phyloP scores from a whole-genome alignment of 2,329 filamentous ascomycete species.

The Capronia epimyces region DNA sequence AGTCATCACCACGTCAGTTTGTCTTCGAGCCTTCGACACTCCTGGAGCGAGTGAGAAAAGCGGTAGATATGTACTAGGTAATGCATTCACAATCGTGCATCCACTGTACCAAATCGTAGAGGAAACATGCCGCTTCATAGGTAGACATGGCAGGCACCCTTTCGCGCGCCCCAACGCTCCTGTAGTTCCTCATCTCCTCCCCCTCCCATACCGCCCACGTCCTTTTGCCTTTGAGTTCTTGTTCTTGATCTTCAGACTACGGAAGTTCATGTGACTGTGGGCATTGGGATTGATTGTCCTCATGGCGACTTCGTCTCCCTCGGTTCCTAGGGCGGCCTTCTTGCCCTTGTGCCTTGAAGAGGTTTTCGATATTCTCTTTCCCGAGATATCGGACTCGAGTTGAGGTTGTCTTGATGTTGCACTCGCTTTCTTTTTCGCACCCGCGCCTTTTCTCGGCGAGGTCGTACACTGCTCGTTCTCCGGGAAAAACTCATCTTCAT shows the following conservation, averaged over 20 bases:
- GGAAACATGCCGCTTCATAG: no score
- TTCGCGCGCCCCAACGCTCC: no score
- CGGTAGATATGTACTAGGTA: no score
- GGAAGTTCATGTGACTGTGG: conserved; percentile 43
- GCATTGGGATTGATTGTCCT: conserved; percentile 39
- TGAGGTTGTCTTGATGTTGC: background rate
- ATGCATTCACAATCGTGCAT: no score
- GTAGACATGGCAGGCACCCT: no score
- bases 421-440: background rate
- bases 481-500: background rate
- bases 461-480: background rate
- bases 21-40: no score
- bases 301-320: conserved; percentile 8
- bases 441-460: conserved; percentile 5
- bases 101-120: no score
- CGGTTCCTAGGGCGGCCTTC: conserved; percentile 23
- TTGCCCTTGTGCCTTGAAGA: background rate
- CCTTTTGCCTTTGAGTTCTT: conserved; percentile 34
- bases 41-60: no score
- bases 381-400: background rate
- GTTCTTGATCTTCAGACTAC: conserved; percentile 44
- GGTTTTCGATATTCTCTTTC: background rate
- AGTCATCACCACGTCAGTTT: no score
- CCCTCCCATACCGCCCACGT: conserved; percentile 35
- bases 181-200: conserved; percentile 11